Percentiles rank a stretch among this genome's conserved stretches.
phyloP scores from a whole-genome alignment of 805 yeast species.

The Candida ponderosae region DNA sequence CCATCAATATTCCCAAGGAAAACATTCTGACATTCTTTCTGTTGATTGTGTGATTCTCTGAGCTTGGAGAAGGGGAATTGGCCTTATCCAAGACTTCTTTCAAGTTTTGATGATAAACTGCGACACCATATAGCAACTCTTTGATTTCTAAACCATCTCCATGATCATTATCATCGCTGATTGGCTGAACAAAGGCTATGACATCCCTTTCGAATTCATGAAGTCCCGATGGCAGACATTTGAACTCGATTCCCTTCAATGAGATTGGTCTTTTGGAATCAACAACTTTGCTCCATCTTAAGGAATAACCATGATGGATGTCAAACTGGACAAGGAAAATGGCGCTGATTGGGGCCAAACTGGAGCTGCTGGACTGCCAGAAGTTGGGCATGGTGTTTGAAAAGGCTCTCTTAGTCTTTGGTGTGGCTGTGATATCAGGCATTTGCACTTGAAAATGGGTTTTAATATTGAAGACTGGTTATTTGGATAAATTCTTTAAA shows the following conservation, averaged over 20 bases:
- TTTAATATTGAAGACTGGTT: too few species aligned
- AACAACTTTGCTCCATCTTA: constrained; percentile 33
- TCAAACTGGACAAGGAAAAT: constrained; percentile 46
- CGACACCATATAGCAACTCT: constrained; percentile 36
- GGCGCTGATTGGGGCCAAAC: constrained; percentile 33
- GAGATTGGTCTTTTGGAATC: constrained; percentile 19
- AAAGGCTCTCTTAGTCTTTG: too few species aligned
- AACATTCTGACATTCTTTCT: constrained; percentile 48
- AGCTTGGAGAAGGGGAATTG: too few species aligned
- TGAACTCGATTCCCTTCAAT: constrained; percentile 46
- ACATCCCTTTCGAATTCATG: constrained; percentile 46
- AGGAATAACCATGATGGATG: constrained; percentile 39
- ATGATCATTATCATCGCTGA: constrained; percentile 13
- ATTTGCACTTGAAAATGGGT: too few species aligned
- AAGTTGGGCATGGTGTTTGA: too few species aligned
- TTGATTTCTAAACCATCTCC: constrained; percentile 9
- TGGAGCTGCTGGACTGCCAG: too few species aligned
- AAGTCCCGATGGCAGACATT: constrained; percentile 62
- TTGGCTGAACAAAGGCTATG: constrained; percentile 39
- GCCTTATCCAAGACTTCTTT: constrained; percentile 16
- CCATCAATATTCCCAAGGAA: constrained; percentile 54
- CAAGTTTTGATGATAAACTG: constrained; percentile 41
- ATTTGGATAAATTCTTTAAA: too few species aligned
- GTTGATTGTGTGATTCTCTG: constrained; percentile 18
- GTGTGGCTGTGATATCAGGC: too few species aligned